Evolutionary conservation across 2,329 filamentous ascomycete genomes (phyloP).

Genomic region (Stagonosporopsis cucurbitacearum): DNA sequence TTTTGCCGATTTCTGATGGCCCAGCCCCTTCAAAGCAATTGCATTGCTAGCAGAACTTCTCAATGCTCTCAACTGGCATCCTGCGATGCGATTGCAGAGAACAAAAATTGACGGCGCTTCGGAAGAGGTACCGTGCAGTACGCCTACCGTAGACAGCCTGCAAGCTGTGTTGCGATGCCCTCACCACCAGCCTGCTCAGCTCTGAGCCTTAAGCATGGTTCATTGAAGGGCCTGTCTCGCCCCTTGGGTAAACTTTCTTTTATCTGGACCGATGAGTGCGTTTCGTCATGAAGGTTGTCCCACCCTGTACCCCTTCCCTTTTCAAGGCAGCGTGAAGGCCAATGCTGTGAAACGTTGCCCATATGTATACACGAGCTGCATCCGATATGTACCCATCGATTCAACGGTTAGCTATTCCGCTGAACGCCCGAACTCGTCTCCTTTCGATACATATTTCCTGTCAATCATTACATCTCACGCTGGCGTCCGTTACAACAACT

Average conservation of each 20-base stretch:
- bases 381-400: slow-evolving; percentile 10
- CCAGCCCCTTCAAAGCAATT: background rate
- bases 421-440: background rate
- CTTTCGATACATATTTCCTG: slow-evolving; percentile 3
- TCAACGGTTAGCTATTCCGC: slow-evolving; percentile 11
- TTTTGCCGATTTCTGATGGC: slow-evolving; percentile 5
- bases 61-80: background rate
- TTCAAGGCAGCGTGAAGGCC: slow-evolving; percentile 24
- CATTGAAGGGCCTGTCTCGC: background rate
- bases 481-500: slow-evolving; percentile 5
- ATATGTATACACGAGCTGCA: slow-evolving; percentile 19
- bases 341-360: slow-evolving; percentile 24
- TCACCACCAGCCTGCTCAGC: slow-evolving; percentile 1
- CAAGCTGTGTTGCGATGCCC: background rate
- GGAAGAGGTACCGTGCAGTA: background rate
- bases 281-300: slow-evolving; percentile 18
- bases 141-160: background rate
- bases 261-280: slow-evolving; percentile 9
- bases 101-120: background rate
- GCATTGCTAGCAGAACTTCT: background rate
- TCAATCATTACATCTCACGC: slow-evolving; percentile 8
- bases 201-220: background rate
- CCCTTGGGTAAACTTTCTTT: slow-evolving; percentile 13
- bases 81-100: background rate
- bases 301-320: slow-evolving; percentile 21